A percentile compares a stretch with the other conserved stretches of the same genome.
Evolutionary conservation across 768 basidiomycete species (phyloP).

Genomic region (Suillus ampliporus): DNA sequence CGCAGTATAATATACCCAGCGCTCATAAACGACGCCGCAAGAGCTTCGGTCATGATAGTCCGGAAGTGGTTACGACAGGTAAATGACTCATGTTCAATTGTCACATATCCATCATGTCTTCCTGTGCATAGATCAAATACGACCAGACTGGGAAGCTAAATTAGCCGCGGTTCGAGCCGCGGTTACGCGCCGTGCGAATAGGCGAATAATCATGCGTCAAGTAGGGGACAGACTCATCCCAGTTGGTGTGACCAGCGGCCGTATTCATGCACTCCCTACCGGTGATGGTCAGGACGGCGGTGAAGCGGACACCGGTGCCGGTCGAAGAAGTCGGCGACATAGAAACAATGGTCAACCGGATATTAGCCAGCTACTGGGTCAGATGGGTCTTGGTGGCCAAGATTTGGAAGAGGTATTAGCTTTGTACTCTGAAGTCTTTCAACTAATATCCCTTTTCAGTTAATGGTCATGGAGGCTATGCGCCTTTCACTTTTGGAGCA

Average conservation of each 20-base stretch:
- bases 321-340: slow-evolving; percentile 56
- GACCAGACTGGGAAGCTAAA: slow-evolving; percentile 98
- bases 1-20: slow-evolving; percentile 46
- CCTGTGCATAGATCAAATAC: slow-evolving; percentile 78
- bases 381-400: slow-evolving; percentile 78
- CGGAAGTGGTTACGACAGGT: slow-evolving; percentile 94
- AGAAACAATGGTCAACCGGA: slow-evolving; percentile 56
- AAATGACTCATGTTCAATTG: slow-evolving; percentile 27
- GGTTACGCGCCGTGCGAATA: slow-evolving; percentile 93
- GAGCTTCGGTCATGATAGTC: slow-evolving; percentile 84
- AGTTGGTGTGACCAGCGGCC: slow-evolving; percentile 92
- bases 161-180: slow-evolving; percentile 92
- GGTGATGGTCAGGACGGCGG: slow-evolving; percentile 57
- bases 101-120: slow-evolving; percentile 14
- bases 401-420: slow-evolving; percentile 87
- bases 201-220: slow-evolving; percentile 97
- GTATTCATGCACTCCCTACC: slow-evolving; percentile 68
- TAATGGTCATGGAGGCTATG: slow-evolving; percentile 99
- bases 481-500: slow-evolving; percentile 92
- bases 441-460: slow-evolving; percentile 47
- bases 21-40: slow-evolving; percentile 81
- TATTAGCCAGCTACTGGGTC: slow-evolving; percentile 63
- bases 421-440: slow-evolving; percentile 15
- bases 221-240: slow-evolving; percentile 97
- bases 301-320: slow-evolving; percentile 46